A percentile compares a stretch with the other conserved stretches of the same genome.
phyloP scores from a whole-genome alignment of 768 basidiomycete genomes.

The Podaxis pistillaris region DNA sequence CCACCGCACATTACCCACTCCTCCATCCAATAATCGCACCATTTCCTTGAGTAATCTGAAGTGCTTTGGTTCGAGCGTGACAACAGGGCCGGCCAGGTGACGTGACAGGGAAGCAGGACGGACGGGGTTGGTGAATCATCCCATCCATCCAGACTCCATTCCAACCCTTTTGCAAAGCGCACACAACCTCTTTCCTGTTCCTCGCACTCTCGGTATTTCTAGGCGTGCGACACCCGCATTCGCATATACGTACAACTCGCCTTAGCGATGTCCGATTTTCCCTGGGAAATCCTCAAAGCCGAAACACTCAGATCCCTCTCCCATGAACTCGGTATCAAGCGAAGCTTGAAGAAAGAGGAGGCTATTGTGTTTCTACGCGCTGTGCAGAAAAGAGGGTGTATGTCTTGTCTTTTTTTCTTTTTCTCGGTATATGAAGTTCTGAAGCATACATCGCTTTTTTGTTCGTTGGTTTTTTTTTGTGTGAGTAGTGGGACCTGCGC shows the following conservation, averaged over 20 bases:
- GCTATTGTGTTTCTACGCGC: constrained; percentile 9
- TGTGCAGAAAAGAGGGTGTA: constrained; percentile 12
- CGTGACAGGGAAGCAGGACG: too few species aligned
- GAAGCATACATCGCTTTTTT: not conserved
- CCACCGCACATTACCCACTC: too few species aligned
- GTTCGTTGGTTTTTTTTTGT: not conserved
- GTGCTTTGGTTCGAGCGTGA: too few species aligned
- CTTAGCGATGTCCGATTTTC: constrained; percentile 7
- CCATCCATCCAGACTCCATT: not conserved
- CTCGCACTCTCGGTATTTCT: not conserved
- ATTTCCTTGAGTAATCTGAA: too few species aligned
- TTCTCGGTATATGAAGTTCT: not conserved
- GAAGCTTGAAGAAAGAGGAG: not conserved
- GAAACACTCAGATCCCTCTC: constrained; percentile 8
- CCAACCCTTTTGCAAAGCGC: not conserved
- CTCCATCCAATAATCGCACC: too few species aligned
- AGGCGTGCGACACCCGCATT: not conserved
- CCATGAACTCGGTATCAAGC: constrained; percentile 11
- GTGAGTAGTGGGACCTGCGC: constrained; percentile 8
- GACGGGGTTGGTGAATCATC: not conserved
- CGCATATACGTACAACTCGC: not conserved
- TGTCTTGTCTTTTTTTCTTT: not conserved
- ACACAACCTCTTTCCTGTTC: not conserved
- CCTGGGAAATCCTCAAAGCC: constrained; percentile 14
- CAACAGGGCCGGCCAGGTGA: too few species aligned